These are phyloP conservation scores for Fomes fomentarius DNA, from an alignment of 1,284 basidiomycete genomes.

Conservation along the genomic window DNA sequence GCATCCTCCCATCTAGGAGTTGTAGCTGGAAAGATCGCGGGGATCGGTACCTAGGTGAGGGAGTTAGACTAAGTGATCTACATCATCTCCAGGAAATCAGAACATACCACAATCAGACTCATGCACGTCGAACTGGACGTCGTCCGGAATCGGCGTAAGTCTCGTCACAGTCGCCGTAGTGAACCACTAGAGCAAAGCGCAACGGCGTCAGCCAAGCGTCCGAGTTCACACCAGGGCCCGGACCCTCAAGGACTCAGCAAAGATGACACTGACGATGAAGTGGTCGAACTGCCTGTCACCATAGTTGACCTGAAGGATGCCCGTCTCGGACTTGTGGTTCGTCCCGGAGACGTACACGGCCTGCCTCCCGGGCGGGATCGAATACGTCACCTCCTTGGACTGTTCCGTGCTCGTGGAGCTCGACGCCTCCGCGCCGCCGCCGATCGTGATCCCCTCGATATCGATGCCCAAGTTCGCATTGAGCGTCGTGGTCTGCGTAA, in stretches of 20 bases:
- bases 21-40: not conserved
- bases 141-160: constrained; percentile 2
- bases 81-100: too few species aligned
- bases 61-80: not conserved
- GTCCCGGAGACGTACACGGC: constrained; percentile 10
- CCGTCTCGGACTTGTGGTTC: constrained; percentile 1
- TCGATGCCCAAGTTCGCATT: constrained; percentile 10
- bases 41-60: not conserved
- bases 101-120: constrained; percentile 7
- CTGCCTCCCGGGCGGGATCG: constrained; percentile 3
- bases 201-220: too few species aligned
- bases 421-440: constrained; percentile 5
- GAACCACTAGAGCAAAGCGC: too few species aligned
- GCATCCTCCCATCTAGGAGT: not conserved
- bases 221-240: too few species aligned
- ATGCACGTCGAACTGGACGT: constrained; percentile 15
- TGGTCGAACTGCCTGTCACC: constrained; percentile 3
- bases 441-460: constrained; percentile 11
- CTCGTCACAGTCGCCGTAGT: constrained; percentile 8
- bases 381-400: constrained; percentile 7
- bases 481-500: constrained; percentile 2
- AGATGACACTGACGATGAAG: not conserved
- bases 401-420: not conserved
- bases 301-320: constrained; percentile 12
- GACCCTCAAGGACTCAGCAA: too few species aligned